Base-by-base conservation (phyloP, 371 early-diverging fungal species). In the Saksenaea oblongispora region DNA sequence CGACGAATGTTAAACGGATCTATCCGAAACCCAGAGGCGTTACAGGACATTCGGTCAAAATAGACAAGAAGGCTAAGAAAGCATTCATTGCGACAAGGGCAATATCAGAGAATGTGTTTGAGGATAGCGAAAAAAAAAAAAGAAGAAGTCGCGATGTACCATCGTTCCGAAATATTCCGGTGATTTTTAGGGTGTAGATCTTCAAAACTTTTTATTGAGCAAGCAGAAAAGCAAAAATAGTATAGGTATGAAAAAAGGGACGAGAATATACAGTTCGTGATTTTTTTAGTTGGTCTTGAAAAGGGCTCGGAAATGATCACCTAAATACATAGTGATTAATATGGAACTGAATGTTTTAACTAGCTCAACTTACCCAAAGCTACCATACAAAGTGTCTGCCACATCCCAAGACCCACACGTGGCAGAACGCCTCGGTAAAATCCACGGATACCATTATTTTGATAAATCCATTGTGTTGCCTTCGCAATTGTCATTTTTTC, bases 371-470 rank as follows among this genome's bases (percentile, higher is more conserved):
- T 93, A 70, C 95, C 95, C 57, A 95, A 91, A 70, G 95, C 94
- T 22, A 97, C 98, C 96, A 97, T 97, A 84, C 96, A 96, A 56
- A 96, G 84, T 14, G 98, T 97, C 66, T 95, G 92, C 90, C 95
- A 97, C 71, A 95, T 90, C 59, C 96, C 95, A 51, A 97, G 77
- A 59, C 95, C 91, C 57, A 96, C 86, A 36, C 96, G 85, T 22
- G 96, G 96, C 14, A 92, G 87, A n/a, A 92, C 94, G 47, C 97
- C 96, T 54, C 96, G 84, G 83, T 94, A 98, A 71, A 98, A 97
- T 22, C 98, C 98, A 61, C 82, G 71, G 18, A 94, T 53, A 13
- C 98, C 98, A 66, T 89, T 95, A 31, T 93, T 85, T 69, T 89
- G 71, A 83, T 96, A 95, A 72, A 98, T 97, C 82, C 90, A 97